Evolutionary conservation across 306 rosid genomes (phyloP), one percentile per base, ranked within the genome.

Genomic region (Vigna angularis): DNA sequence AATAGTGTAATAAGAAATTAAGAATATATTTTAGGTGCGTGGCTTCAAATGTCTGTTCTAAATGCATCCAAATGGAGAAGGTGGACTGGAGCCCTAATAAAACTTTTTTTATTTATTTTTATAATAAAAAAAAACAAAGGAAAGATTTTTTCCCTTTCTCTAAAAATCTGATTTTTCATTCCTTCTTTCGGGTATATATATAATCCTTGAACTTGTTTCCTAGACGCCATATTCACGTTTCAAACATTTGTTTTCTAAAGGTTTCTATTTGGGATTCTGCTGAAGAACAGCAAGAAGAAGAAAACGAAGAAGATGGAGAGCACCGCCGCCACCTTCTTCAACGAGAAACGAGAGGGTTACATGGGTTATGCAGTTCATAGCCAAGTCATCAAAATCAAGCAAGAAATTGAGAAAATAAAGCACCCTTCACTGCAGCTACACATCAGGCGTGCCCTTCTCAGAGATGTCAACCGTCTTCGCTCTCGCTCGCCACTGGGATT

Each of bases 361-460:
- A 52, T 63, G 72, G 83, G 84, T 1, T 77, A 77, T 50, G 90
- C 89, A 16, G 76, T 93, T 84, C 98, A 93, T 42, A 91, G 79
- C 82, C 98, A 91, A 78, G 94, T 93, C 7, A 83, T 86, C n/a
- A 93, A 90, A 78, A 87, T 93, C n/a, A 93, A 90, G 87, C 66
- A 80, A 73, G 98, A 93, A 79, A 85, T 83, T 0, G 97, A 91
- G 89, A 91, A 81, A 68, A 79, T 79, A 71, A 87, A 82, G 63
- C 90, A 90, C 16, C 96, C 97, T 2, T 90, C 96, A 0, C 85
- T 93, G 11, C 79, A 87, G 72, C 85, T 83, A 1, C 86, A 93
- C 44, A 75, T 84, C 81, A 85, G 85, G 34, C 86, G 85, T 5
- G 69, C 67, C 36, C 78, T 85, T 34, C 81, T 82, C 48, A 87